These are phyloP conservation scores for Trypethelium eluteriae DNA, from an alignment of 495 filamentous ascomycete genomes.

Conservation along the genomic window DNA sequence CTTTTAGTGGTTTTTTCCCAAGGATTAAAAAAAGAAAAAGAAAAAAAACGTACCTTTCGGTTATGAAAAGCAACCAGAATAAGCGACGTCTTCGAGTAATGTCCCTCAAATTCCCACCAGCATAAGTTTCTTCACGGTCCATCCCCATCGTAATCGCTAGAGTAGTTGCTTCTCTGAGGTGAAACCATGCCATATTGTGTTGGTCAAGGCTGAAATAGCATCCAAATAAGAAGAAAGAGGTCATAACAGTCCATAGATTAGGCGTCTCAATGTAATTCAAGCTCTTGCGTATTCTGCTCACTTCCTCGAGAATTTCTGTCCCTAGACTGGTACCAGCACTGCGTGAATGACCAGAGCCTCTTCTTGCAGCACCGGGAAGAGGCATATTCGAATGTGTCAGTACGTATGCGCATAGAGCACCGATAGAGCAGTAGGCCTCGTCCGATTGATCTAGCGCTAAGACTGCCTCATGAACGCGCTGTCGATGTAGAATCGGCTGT, in stretches of 20 bases:
- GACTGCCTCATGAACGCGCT: constrained; percentile 54
- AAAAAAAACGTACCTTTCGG: constrained; percentile 49
- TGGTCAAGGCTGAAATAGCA: constrained; percentile 65
- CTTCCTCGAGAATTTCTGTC: constrained; percentile 66
- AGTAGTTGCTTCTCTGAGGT: constrained; percentile 64
- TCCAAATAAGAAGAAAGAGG: constrained; percentile 74
- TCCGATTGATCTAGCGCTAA: constrained; percentile 55
- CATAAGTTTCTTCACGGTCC: constrained; percentile 55
- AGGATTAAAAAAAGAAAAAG: not conserved
- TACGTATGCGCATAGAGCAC: constrained; percentile 73
- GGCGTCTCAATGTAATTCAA: constrained; percentile 64
- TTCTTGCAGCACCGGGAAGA: constrained; percentile 31
- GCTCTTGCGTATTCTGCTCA: constrained; percentile 64
- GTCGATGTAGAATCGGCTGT: constrained; percentile 70
- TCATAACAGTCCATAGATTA: constrained; percentile 60
- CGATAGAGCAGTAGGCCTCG: constrained; percentile 71
- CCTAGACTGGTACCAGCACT: constrained; percentile 30
- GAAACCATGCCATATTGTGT: constrained; percentile 66
- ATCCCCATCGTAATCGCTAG: constrained; percentile 46
- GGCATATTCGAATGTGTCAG: constrained; percentile 75
- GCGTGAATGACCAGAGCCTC: constrained; percentile 34
- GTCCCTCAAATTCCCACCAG: constrained; percentile 40
- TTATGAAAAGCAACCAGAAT: constrained; percentile 66
- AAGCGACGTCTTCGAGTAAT: constrained; percentile 49
- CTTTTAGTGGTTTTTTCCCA: constrained; percentile 10